Evolutionary conservation across 2,329 filamentous ascomycete genomes (phyloP).

Genomic region (Chaetomium strumarium): DNA sequence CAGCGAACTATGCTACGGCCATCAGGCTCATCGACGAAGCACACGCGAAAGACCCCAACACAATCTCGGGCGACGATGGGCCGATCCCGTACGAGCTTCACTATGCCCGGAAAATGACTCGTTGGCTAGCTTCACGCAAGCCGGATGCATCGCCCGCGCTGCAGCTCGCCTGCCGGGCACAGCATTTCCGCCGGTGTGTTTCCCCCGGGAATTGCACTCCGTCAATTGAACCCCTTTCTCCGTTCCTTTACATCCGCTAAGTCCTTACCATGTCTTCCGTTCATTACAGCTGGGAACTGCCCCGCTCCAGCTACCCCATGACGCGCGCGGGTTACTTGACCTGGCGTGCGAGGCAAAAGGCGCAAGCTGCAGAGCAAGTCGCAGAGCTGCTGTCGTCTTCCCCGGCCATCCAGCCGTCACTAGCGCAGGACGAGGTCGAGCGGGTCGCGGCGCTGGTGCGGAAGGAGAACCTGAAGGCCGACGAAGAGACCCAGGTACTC

Average conservation of each 20-base stretch:
- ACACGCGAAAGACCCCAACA: conserved; percentile 61
- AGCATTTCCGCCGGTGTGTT: conserved; percentile 66
- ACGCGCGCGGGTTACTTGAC: conserved; percentile 69
- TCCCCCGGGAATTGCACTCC: neutral
- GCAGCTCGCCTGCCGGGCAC: conserved; percentile 71
- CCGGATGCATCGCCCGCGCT: conserved; percentile 61
- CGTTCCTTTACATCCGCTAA: no score
- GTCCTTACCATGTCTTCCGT: neutral
- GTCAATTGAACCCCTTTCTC: no score
- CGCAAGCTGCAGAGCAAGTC: conserved; percentile 51
- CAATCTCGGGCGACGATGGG: conserved; percentile 38
- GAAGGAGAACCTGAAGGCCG: conserved; percentile 64
- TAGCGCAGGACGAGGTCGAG: conserved; percentile 46
- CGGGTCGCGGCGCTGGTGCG: conserved; percentile 66
- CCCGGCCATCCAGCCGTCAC: conserved; percentile 32
- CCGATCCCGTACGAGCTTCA: conserved; percentile 69
- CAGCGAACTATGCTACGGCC: conserved; percentile 43
- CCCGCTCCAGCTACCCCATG: conserved; percentile 65
- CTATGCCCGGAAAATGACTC: conserved; percentile 75
- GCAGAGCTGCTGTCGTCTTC: conserved; percentile 48
- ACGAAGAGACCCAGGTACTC: conserved; percentile 62
- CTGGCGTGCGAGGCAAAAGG: conserved; percentile 71
- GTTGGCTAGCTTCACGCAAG: conserved; percentile 57
- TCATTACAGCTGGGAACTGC: conserved; percentile 65
- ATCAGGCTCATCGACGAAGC: conserved; percentile 67